Conservation (phyloP, 1,139 yeast genomes). For the Saccharomyces hybrid region DNA sequence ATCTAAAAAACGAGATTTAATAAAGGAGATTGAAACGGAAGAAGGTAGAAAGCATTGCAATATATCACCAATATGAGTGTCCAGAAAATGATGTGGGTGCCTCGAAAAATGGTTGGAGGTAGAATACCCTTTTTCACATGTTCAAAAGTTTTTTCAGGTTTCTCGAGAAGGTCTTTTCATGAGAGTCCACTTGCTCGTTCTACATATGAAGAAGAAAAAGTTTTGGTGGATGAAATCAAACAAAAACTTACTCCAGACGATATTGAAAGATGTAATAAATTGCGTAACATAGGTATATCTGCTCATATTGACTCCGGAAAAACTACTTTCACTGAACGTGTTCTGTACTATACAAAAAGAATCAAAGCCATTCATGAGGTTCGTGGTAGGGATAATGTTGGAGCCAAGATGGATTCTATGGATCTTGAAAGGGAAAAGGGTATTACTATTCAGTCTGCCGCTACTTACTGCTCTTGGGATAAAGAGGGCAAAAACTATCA, state of each 20-base stretch:
- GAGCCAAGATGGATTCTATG: slow-evolving; percentile 98
- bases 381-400: slow-evolving; percentile 94
- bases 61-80: background rate
- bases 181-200: slow-evolving; percentile 23
- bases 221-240: slow-evolving; percentile 52
- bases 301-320: slow-evolving; percentile 98
- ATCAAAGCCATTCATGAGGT: slow-evolving; percentile 98
- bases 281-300: slow-evolving; percentile 94
- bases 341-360: slow-evolving; percentile 90
- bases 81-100: background rate
- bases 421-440: slow-evolving; percentile 97
- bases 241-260: slow-evolving; percentile 52
- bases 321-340: slow-evolving; percentile 96
- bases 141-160: background rate
- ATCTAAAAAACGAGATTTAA: background rate
- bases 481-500: slow-evolving; percentile 64
- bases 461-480: slow-evolving; percentile 95
- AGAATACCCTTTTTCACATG: background rate
- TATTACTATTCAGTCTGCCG: slow-evolving; percentile 96
- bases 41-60: background rate
- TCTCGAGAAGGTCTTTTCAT: slow-evolving; percentile 18
- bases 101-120: background rate
- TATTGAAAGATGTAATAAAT: slow-evolving; percentile 41
- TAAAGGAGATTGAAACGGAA: background rate
- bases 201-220: slow-evolving; percentile 63